These are phyloP conservation scores for Aspergillus cavernicola DNA, from an alignment of 495 filamentous ascomycete genomes.

Conservation along the genomic window DNA sequence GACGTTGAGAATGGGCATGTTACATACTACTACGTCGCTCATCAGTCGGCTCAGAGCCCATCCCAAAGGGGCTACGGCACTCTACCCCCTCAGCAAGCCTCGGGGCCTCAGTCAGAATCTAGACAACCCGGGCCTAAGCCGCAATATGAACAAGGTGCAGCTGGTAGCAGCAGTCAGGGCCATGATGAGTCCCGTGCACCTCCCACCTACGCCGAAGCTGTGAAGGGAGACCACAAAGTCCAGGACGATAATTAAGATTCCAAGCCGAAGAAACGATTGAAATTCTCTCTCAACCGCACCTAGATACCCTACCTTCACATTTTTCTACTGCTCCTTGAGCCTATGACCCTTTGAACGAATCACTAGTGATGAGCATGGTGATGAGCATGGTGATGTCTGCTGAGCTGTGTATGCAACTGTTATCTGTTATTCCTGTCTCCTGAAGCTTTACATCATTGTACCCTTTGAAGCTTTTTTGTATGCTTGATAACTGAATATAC, in stretches of 20 bases:
- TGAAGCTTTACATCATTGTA: background rate
- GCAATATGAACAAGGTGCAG: conserved; percentile 19
- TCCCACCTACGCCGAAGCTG: conserved; percentile 81
- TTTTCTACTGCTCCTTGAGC: background rate
- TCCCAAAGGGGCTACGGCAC: conserved; percentile 42
- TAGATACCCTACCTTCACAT: background rate
- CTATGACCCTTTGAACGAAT: background rate
- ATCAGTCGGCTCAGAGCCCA: conserved; percentile 38
- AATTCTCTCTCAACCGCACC: background rate
- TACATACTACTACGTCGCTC: conserved; percentile 67
- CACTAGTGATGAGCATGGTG: background rate
- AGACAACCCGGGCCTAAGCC: conserved; percentile 21
- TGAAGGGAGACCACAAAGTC: conserved; percentile 84
- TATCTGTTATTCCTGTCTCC: background rate
- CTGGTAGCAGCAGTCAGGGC: conserved; percentile 32
- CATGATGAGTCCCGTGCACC: conserved; percentile 45
- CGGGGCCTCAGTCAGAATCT: conserved; percentile 21
- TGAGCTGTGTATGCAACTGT: background rate
- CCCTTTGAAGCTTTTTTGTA: background rate
- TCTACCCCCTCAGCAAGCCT: conserved; percentile 26
- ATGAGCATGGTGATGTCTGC: background rate
- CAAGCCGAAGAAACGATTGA: background rate
- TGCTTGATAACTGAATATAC: too few species aligned
- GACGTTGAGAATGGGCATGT: conserved; percentile 51
- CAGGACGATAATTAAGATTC: conserved; percentile 55